Conservation (phyloP, 805 yeast genomes). For the Yarrowia sp. region DNA sequence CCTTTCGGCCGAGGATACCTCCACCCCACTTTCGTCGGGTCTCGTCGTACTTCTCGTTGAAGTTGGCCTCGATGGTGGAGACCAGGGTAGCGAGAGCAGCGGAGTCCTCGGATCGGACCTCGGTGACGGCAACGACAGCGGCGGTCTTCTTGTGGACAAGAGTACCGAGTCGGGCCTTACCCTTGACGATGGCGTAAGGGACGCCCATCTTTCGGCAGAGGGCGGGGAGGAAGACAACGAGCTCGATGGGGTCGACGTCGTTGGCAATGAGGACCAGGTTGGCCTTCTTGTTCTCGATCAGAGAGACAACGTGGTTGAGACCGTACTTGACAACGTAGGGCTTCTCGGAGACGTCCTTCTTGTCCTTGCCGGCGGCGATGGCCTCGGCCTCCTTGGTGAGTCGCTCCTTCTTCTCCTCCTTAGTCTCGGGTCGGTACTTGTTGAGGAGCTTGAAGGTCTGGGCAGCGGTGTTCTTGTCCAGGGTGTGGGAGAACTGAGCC, state of each 20-base stretch:
- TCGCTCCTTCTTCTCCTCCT: constrained; percentile 98
- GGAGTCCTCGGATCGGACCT: constrained; percentile 91
- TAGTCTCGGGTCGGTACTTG: constrained; percentile 99
- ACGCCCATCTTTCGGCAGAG: constrained; percentile 99
- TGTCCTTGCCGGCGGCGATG: constrained; percentile 95
- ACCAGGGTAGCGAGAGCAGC: constrained; percentile 89
- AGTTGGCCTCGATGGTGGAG: constrained; percentile 91
- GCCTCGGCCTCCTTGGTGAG: constrained; percentile 98
- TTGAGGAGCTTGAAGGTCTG: constrained; percentile 95
- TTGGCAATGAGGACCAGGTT: constrained; percentile 95
- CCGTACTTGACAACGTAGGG: constrained; percentile 98
- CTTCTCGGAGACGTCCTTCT: constrained; percentile 94
- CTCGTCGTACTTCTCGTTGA: constrained; percentile 90
- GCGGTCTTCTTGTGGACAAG: constrained; percentile 97
- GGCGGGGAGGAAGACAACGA: constrained; percentile 96
- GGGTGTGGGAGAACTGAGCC: constrained; percentile 91
- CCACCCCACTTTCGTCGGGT: constrained; percentile 99
- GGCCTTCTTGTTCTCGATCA: constrained; percentile 98
- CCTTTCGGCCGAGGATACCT: constrained; percentile 95
- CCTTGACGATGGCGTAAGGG: constrained; percentile 97
- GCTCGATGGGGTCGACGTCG: constrained; percentile 99
- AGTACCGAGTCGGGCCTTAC: constrained; percentile 98
- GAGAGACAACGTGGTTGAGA: constrained; percentile 97
- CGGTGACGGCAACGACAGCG: constrained; percentile 95
- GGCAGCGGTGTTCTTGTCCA: constrained; percentile 98